These are phyloP conservation scores for Aspergillus conjunctus DNA, from an alignment of 495 filamentous ascomycete genomes.

Conservation along the genomic window DNA sequence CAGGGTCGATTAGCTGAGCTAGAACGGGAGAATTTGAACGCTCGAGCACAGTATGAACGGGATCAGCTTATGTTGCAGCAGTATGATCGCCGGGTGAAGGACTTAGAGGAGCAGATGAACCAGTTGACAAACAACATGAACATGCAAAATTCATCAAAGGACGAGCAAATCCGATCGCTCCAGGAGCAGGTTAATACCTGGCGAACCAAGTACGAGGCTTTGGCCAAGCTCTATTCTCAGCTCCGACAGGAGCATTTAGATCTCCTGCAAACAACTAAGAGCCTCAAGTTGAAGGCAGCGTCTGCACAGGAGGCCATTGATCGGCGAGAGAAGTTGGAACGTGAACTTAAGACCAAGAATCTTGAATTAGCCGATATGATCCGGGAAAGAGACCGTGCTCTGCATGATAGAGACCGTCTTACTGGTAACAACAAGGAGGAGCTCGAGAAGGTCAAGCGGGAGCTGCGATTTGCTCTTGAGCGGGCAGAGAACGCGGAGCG, in stretches of 20 bases:
- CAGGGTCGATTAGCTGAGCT: conserved; percentile 92
- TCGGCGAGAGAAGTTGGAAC: conserved; percentile 87
- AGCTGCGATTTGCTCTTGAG: conserved; percentile 88
- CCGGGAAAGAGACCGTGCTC: conserved; percentile 89
- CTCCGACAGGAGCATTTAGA: conserved; percentile 94
- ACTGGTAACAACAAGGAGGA: conserved; percentile 89
- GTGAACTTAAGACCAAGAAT: conserved; percentile 98
- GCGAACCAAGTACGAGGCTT: conserved; percentile 93
- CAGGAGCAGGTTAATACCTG: conserved; percentile 97
- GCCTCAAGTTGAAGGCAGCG: conserved; percentile 91
- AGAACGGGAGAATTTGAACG: conserved; percentile 91
- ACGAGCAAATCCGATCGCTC: conserved; percentile 88
- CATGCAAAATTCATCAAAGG: conserved; percentile 83
- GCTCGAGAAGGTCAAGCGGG: conserved; percentile 93
- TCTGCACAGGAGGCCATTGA: conserved; percentile 98
- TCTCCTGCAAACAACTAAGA: conserved; percentile 91
- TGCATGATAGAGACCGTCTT: conserved; percentile 86
- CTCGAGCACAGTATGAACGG: conserved; percentile 92
- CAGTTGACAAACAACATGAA: conserved; percentile 81
- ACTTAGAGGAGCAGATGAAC: conserved; percentile 81
- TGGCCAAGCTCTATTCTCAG: conserved; percentile 96
- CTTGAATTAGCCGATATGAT: conserved; percentile 98
- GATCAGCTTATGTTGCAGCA: conserved; percentile 96
- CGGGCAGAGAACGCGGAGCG: conserved; percentile 91
- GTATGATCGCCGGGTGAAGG: conserved; percentile 91